phyloP scores from a whole-genome alignment of 345 rosid species.

The Bruguiera gymnorhiza region DNA sequence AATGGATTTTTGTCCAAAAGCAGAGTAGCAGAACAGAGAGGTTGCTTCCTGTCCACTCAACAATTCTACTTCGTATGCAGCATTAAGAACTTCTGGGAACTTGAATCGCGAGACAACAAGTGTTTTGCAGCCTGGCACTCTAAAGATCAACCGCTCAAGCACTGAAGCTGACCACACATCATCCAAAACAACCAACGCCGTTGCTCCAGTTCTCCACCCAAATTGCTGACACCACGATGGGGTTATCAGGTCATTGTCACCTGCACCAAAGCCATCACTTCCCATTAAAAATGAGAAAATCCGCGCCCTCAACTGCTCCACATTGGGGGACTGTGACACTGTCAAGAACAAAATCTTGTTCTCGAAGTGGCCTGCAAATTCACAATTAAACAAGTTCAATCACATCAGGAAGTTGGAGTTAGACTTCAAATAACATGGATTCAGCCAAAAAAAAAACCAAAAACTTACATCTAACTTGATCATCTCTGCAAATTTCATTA shows the following conservation, averaged over 20 bases:
- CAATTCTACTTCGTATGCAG: constrained; percentile 55
- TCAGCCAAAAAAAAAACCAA: neutral
- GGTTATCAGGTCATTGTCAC: constrained; percentile 11
- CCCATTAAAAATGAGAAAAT: constrained; percentile 47
- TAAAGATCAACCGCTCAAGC: constrained; percentile 55
- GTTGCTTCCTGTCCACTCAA: constrained; percentile 61
- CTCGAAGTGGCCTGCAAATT: constrained; percentile 48
- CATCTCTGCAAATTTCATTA: constrained; percentile 55
- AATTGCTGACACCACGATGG: constrained; percentile 40
- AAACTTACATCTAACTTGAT: constrained; percentile 56
- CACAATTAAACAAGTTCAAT: constrained; percentile 1
- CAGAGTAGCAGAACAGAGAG: constrained; percentile 65
- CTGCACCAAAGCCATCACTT: constrained; percentile 26
- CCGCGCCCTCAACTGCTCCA: constrained; percentile 43
- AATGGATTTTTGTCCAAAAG: constrained; percentile 60
- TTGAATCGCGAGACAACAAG: constrained; percentile 75
- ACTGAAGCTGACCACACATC: constrained; percentile 74
- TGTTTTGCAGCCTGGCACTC: constrained; percentile 53
- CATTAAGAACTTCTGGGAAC: constrained; percentile 38
- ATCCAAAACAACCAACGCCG: constrained; percentile 62
- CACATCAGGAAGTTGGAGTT: neutral
- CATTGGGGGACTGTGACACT: constrained; percentile 78
- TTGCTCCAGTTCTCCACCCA: constrained; percentile 23
- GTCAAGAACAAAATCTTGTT: constrained; percentile 59
- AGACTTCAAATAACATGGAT: neutral